Evolutionary conservation across 768 basidiomycete genomes (phyloP).

Genomic region (Lentinula aciculospora): DNA sequence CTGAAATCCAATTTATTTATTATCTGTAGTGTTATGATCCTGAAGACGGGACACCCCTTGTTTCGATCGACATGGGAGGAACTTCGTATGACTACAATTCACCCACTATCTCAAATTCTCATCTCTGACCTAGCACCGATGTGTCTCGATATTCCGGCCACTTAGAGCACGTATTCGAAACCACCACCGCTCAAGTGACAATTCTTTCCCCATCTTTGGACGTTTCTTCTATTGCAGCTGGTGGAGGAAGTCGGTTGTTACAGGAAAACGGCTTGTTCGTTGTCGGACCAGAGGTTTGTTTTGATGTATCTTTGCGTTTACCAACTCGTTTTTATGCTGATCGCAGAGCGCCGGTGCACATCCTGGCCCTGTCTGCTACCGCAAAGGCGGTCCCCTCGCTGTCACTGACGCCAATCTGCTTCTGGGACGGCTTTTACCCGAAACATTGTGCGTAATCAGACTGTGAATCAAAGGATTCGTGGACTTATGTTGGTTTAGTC

Average conservation of each 20-base stretch:
- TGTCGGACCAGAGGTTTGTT: slow-evolving; percentile 15
- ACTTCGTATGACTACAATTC: neutral
- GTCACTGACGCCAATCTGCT: slow-evolving; percentile 53
- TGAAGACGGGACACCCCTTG: slow-evolving; percentile 18
- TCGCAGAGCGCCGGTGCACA: slow-evolving; percentile 10
- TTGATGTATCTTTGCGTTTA: no score
- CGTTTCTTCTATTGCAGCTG: slow-evolving; percentile 32
- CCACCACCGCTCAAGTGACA: slow-evolving; percentile 35
- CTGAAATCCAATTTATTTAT: neutral
- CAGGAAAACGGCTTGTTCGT: slow-evolving; percentile 19
- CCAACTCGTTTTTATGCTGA: slow-evolving; percentile 11
- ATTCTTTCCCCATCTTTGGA: slow-evolving; percentile 36
- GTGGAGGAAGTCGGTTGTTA: slow-evolving; percentile 36
- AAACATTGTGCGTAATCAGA: slow-evolving; percentile 48
- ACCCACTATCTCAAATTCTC: slow-evolving; percentile 1
- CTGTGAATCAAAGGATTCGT: neutral
- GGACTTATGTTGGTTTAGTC: neutral
- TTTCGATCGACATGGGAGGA: slow-evolving; percentile 16
- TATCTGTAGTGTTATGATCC: slow-evolving; percentile 6
- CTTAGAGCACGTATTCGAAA: slow-evolving; percentile 38
- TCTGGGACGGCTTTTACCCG: slow-evolving; percentile 82
- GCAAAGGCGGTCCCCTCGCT: slow-evolving; percentile 52
- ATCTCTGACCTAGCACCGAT: slow-evolving; percentile 35
- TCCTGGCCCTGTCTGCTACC: slow-evolving; percentile 12
- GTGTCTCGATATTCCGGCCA: slow-evolving; percentile 36